Evolutionary conservation across 1,284 basidiomycete genomes (phyloP).

Genomic region (Cutaneotrichosporon sp.): DNA sequence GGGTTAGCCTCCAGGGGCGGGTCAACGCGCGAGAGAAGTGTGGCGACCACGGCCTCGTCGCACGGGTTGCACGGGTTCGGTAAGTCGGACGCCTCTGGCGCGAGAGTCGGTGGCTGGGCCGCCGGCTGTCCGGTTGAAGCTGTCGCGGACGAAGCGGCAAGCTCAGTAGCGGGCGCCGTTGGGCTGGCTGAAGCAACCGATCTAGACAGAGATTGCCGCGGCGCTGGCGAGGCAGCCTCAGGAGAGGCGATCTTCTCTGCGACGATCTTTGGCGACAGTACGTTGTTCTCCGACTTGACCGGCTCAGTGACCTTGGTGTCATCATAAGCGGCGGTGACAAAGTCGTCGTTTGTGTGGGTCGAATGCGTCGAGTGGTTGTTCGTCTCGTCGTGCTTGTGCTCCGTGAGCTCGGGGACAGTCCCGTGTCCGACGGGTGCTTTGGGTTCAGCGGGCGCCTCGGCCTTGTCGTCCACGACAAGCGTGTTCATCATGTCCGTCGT

Average conservation of each 20-base stretch:
- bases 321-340: constrained; percentile 1
- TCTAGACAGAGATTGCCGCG: background rate
- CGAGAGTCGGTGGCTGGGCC: too few relatives aligned
- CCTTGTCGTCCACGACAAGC: constrained; percentile 27
- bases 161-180: background rate
- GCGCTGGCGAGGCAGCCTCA: background rate
- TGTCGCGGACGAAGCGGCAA: background rate
- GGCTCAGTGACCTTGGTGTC: background rate
- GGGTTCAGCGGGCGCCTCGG: background rate
- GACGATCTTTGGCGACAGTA: background rate
- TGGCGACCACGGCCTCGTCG: constrained; percentile 61
- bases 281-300: background rate
- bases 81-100: constrained; percentile 8
- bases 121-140: background rate
- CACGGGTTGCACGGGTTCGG: constrained; percentile 87
- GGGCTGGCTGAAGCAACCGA: background rate
- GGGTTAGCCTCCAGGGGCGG: constrained; percentile 55
- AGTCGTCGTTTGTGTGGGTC: constrained; percentile 2
- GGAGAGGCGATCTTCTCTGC: background rate
- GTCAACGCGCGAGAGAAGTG: constrained; percentile 61
- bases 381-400: too few relatives aligned
- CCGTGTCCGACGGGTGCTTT: too few relatives aligned
- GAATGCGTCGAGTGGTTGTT: background rate
- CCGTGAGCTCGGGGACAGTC: too few relatives aligned
- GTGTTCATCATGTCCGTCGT: constrained; percentile 12